Conservation (phyloP, 176 grass and related monocot genomes). For the Carex cristatella region DNA sequence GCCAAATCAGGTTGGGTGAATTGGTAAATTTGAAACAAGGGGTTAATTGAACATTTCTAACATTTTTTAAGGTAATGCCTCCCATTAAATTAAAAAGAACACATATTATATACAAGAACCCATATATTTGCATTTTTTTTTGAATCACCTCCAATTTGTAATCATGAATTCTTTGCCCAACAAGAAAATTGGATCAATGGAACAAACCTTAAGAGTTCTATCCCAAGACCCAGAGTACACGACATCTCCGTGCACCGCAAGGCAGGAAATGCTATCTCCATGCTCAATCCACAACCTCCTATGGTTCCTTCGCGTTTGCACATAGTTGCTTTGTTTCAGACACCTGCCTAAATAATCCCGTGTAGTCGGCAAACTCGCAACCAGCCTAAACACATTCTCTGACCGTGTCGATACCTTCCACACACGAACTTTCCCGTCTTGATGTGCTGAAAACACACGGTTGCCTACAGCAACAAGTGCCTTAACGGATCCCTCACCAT, state of each 20-base stretch:
- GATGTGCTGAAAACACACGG: constrained; percentile 82
- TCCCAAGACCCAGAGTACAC: constrained; percentile 85
- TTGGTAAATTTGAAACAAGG: neutral
- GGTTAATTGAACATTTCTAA: neutral
- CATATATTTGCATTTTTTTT: neutral
- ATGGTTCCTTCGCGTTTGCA: constrained; percentile 43
- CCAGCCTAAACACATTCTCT: constrained; percentile 77
- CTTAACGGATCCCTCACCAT: constrained; percentile 68
- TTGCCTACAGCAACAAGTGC: constrained; percentile 54
- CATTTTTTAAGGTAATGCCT: neutral
- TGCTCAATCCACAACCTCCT: constrained; percentile 89
- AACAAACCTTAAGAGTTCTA: constrained; percentile 62
- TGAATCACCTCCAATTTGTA: neutral
- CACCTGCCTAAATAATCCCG: constrained; percentile 59
- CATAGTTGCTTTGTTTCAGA: constrained; percentile 70
- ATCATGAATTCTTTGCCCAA: neutral
- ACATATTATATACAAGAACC: no score
- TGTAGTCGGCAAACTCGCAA: constrained; percentile 68
- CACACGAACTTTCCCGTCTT: constrained; percentile 76
- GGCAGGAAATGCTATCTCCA: constrained; percentile 95
- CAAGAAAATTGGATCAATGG: neutral
- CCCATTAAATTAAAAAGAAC: neutral
- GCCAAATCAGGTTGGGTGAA: neutral
- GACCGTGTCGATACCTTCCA: constrained; percentile 63
- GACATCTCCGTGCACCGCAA: constrained; percentile 59